Base-by-base conservation (phyloP, 441 rosid species). In the Adansonia madagascariensis region DNA sequence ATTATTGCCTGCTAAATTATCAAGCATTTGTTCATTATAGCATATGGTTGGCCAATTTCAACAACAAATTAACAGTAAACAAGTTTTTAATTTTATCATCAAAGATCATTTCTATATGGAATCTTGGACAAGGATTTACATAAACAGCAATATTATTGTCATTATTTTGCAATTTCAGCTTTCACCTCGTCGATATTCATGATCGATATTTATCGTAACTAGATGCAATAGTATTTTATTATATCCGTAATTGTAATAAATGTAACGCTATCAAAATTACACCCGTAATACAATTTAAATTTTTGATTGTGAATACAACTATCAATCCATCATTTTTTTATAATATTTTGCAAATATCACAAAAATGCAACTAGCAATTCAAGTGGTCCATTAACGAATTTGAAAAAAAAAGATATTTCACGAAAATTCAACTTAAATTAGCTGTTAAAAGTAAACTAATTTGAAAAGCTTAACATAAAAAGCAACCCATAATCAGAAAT, bases 401-500 rank as follows among this genome's bases (percentile, higher is more conserved):
- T 49, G 44, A 49, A 14, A 15, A 53, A 15, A 53, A 27, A 27
- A 27, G 2, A 27, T 11, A 31, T 56, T 72, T 46, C 50, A 72
- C 11, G 27, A 53, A 52, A 15, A 39, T 41, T 41, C 35, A 39
- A 72, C 61, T 31, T 8, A 17, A 71, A 50, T 12, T n/a, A 71
- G 61, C 15, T 14, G 24, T 61, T 8, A 10, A 18, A 56, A 56
- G 39, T 44, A 1, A 56, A 73, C 62, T 11, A 72, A 72, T 39
- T 49, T 56, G 15, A 18, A 50, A 72, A 31, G 8, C 39, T 31
- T 22, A 44, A 43, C 69, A 20, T 3, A 18, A 43, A 73, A 44
- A 6, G 12, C 3, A 6, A 4, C 52, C 31, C n/a, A 6, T 44
- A 27, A 59, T 52, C 17, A 77, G 78, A 46, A 44, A 95, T 98